Evolutionary conservation across 257 asterid genomes (phyloP).

Genomic region (Nicotiana attenuata): DNA sequence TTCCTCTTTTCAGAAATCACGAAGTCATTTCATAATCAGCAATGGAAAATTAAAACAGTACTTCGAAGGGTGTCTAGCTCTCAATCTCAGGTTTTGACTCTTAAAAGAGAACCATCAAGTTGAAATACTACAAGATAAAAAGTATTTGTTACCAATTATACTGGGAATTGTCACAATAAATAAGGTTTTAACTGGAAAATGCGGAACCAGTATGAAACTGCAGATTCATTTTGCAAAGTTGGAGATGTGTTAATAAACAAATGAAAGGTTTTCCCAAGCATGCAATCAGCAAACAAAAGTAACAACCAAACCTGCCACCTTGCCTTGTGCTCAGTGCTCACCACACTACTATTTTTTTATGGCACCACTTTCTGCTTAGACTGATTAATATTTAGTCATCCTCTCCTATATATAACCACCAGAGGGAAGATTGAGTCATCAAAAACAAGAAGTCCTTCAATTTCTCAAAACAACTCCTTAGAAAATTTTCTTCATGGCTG

Average conservation of each 20-base stretch:
- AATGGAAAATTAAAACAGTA: neutral
- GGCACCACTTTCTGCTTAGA: neutral
- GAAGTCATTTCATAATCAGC: neutral
- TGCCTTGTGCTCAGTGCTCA: conserved; percentile 39
- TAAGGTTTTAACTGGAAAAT: neutral
- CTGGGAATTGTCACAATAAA: neutral
- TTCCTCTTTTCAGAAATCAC: neutral
- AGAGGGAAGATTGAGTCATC: conserved; percentile 3
- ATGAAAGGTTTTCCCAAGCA: neutral
- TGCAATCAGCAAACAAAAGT: neutral
- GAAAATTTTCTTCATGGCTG: conserved; percentile 33
- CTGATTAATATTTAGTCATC: neutral
- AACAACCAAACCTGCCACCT: conserved; percentile 9
- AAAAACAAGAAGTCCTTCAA: neutral
- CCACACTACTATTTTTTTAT: conserved; percentile 14
- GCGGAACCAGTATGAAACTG: neutral
- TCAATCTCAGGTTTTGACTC: neutral
- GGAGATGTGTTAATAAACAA: neutral
- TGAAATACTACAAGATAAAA: neutral
- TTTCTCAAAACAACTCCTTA: too few relatives aligned
- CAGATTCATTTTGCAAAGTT: conserved; percentile 8
- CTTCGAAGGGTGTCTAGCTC: neutral
- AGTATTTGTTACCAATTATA: neutral
- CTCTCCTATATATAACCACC: conserved; percentile 31
- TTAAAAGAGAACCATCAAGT: neutral